phyloP scores from a whole-genome alignment of 2,329 filamentous ascomycete genomes.

The Colletotrichum agaves region DNA sequence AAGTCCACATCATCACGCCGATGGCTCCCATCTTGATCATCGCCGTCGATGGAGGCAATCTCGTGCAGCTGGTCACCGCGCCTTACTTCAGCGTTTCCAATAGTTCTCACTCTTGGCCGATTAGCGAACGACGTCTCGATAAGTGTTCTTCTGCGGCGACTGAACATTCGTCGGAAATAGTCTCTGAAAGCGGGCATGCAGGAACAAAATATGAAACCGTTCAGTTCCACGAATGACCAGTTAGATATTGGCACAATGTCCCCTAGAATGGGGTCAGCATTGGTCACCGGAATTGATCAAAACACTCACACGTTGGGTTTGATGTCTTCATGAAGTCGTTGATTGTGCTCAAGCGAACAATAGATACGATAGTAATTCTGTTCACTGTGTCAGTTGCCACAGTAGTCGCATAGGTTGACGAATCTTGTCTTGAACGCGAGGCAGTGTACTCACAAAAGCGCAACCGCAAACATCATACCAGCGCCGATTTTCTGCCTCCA shows the following conservation, averaged over 20 bases:
- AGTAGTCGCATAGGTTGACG: too few relatives aligned
- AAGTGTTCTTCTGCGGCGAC: conserved; percentile 2
- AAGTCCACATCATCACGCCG: background rate
- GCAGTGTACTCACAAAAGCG: conserved; percentile 22
- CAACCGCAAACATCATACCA: conserved; percentile 52
- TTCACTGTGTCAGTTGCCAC: too few relatives aligned
- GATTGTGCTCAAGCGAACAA: conserved; percentile 7
- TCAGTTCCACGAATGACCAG: conserved; percentile 30
- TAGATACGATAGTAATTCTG: conserved; percentile 17
- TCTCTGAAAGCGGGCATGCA: conserved; percentile 30
- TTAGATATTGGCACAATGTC: conserved; percentile 28
- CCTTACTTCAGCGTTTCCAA: background rate
- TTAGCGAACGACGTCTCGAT: background rate
- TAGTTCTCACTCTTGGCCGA: background rate
- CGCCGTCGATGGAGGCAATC: conserved; percentile 8
- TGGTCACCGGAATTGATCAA: too few relatives aligned
- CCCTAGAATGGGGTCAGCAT: background rate
- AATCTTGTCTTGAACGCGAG: too few relatives aligned
- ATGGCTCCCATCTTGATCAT: background rate
- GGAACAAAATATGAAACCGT: conserved; percentile 32
- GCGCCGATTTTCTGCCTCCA: conserved; percentile 57
- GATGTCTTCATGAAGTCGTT: conserved; percentile 31
- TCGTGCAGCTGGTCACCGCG: background rate
- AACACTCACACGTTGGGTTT: conserved; percentile 21
- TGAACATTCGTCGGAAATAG: conserved; percentile 19